These are phyloP conservation scores for Xerocomellus intermedius DNA, from an alignment of 768 basidiomycete genomes.

Conservation along the genomic window DNA sequence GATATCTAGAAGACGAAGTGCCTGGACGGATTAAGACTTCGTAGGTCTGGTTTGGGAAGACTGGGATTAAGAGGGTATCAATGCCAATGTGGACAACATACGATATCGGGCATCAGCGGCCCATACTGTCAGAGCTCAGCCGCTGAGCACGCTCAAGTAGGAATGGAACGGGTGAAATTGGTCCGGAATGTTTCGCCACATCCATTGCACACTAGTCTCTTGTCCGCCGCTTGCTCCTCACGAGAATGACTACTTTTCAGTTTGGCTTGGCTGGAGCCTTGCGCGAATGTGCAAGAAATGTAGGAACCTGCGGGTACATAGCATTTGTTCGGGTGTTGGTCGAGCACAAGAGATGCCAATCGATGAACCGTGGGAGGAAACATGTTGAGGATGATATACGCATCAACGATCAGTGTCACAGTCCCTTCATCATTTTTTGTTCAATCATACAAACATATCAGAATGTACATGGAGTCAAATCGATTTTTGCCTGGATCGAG, in stretches of 20 bases:
- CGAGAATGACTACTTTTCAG: background rate
- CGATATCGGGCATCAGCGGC: background rate
- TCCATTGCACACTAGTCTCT: background rate
- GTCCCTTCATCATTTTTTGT: background rate
- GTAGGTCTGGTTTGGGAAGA: no score
- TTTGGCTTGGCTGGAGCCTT: no score
- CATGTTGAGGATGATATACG: background rate
- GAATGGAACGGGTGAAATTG: background rate
- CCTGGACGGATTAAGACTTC: no score
- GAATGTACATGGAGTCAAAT: background rate
- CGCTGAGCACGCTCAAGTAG: no score
- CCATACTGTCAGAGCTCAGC: no score
- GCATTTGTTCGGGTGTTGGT: background rate
- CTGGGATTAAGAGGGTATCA: no score
- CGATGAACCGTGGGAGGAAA: background rate
- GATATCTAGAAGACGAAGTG: no score
- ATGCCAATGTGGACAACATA: background rate
- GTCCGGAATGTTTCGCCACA: background rate
- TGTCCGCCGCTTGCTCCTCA: no score
- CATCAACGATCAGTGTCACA: background rate
- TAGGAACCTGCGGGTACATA: no score
- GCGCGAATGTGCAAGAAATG: background rate
- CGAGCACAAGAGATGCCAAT: background rate
- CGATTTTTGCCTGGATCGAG: background rate
- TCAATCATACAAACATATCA: background rate